These are phyloP conservation scores for Gliomastix tumulicola DNA, from an alignment of 2,329 filamentous ascomycete species.

Conservation along the genomic window DNA sequence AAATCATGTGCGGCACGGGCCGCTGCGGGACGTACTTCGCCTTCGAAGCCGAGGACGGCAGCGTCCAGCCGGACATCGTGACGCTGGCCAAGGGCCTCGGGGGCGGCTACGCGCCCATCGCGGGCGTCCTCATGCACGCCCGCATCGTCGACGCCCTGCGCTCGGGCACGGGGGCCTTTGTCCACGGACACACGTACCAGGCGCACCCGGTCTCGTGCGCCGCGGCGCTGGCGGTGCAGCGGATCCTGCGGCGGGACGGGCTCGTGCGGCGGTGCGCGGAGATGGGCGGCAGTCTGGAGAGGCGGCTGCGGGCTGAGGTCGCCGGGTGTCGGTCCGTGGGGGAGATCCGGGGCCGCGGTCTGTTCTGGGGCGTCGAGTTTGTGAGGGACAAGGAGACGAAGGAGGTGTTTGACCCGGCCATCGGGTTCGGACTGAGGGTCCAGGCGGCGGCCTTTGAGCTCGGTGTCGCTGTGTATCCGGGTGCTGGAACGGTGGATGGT, in stretches of 20 bases:
- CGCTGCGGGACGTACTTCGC: constrained; percentile 55
- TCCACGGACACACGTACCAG: constrained; percentile 50
- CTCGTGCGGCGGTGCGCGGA: constrained; percentile 21
- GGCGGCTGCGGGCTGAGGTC: constrained; percentile 16
- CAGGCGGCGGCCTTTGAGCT: constrained; percentile 18
- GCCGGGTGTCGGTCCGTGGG: constrained; percentile 24
- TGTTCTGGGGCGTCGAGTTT: constrained; percentile 42
- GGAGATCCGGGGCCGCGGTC: constrained; percentile 28
- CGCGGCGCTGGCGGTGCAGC: constrained; percentile 27
- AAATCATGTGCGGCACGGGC: constrained; percentile 65
- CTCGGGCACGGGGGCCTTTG: constrained; percentile 39
- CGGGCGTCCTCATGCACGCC: constrained; percentile 42
- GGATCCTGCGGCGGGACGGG: constrained; percentile 22
- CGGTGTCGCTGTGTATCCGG: constrained; percentile 51
- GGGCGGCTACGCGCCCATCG: constrained; percentile 47
- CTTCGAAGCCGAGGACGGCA: constrained; percentile 14
- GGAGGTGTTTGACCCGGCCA: constrained; percentile 20
- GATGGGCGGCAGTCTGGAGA: constrained; percentile 21
- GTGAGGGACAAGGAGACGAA: constrained; percentile 28
- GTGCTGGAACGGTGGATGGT: constrained; percentile 52
- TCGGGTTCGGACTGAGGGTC: constrained; percentile 16
- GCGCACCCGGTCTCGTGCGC: constrained; percentile 27
- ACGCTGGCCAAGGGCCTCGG: constrained; percentile 53
- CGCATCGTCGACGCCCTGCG: constrained; percentile 41
- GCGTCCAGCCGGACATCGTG: constrained; percentile 43